A percentile compares a stretch with the other conserved stretches of the same genome.
Evolutionary conservation across 129 eudicot species (phyloP).

Genomic region (Gnaphalium uliginosum): DNA sequence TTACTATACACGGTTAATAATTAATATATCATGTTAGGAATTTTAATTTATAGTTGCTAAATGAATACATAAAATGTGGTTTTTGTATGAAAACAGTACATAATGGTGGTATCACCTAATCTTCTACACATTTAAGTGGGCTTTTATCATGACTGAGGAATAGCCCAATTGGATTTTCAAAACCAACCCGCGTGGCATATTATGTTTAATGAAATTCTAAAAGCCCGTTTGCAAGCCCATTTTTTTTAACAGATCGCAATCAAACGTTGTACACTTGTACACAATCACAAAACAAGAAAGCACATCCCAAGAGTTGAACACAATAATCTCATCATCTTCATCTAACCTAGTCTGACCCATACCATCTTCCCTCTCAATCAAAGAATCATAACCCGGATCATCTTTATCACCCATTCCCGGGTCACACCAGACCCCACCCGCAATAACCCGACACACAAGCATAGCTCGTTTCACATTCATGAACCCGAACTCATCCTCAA

Average conservation of each 20-base stretch:
- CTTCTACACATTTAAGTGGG: neutral
- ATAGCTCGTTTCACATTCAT: conserved; percentile 75
- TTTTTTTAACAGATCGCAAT: conserved; percentile 7
- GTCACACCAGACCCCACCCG: conserved; percentile 84
- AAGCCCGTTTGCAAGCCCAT: neutral
- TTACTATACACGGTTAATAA: no score
- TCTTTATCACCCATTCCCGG: conserved; percentile 44
- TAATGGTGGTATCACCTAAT: neutral
- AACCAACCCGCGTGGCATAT: no score
- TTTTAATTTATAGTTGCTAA: no score
- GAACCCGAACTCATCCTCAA: conserved; percentile 77
- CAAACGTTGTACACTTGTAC: conserved; percentile 60
- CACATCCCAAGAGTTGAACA: conserved; percentile 83
- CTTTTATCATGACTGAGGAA: no score
- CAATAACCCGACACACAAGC: conserved; percentile 84
- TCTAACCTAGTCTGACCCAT: conserved; percentile 30
- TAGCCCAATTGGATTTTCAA: no score
- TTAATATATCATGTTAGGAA: no score
- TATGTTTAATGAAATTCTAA: no score
- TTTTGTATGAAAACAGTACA: no score
- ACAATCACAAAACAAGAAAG: conserved; percentile 87
- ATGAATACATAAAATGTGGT: no score
- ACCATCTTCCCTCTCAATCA: conserved; percentile 54
- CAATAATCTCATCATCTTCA: conserved; percentile 70
- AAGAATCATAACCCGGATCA: conserved; percentile 74